Percentiles rank a stretch among this genome's conserved stretches.
Evolutionary conservation across 2,329 filamentous ascomycete species (phyloP).

Genomic region (Fusarium oxysporum): DNA sequence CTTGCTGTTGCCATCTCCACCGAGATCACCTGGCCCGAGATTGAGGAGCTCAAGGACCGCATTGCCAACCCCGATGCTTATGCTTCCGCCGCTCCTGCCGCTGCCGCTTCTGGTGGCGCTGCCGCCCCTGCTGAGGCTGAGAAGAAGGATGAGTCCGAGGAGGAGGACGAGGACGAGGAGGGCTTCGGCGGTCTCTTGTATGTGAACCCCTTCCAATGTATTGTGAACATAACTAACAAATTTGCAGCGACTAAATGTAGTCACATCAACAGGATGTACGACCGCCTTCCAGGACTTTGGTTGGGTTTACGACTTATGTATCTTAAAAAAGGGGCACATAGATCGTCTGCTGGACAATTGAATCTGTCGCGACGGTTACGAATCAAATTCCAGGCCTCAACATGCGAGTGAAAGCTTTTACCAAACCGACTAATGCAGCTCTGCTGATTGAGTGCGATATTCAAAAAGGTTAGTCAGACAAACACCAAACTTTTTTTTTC

Average conservation of each 20-base stretch:
- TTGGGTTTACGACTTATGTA: conserved; percentile 59
- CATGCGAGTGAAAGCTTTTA: conserved; percentile 42
- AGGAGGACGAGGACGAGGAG: conserved; percentile 74
- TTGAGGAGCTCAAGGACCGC: conserved; percentile 98
- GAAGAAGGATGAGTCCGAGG: conserved; percentile 75
- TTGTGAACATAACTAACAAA: conserved; percentile 53
- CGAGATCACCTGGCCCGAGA: conserved; percentile 93
- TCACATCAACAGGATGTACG: conserved; percentile 52
- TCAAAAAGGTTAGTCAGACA: conserved; percentile 59
- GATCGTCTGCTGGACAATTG: conserved; percentile 60
- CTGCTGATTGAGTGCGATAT: conserved; percentile 9
- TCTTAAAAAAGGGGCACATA: conserved; percentile 58
- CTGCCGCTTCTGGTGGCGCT: conserved; percentile 66
- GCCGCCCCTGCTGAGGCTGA: conserved; percentile 69
- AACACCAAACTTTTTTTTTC: background rate
- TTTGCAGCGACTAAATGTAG: conserved; percentile 63
- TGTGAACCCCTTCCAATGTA: conserved; percentile 42
- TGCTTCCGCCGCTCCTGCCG: conserved; percentile 81
- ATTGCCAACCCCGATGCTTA: conserved; percentile 99
- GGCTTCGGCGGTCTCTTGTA: conserved; percentile 87
- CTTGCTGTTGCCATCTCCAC: conserved; percentile 90
- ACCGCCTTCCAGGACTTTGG: conserved; percentile 56
- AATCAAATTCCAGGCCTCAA: conserved; percentile 41
- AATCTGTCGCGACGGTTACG: conserved; percentile 49
- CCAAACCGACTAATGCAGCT: conserved; percentile 23